Conservation (phyloP, 495 filamentous ascomycete species). For the Zalerion maritima region DNA sequence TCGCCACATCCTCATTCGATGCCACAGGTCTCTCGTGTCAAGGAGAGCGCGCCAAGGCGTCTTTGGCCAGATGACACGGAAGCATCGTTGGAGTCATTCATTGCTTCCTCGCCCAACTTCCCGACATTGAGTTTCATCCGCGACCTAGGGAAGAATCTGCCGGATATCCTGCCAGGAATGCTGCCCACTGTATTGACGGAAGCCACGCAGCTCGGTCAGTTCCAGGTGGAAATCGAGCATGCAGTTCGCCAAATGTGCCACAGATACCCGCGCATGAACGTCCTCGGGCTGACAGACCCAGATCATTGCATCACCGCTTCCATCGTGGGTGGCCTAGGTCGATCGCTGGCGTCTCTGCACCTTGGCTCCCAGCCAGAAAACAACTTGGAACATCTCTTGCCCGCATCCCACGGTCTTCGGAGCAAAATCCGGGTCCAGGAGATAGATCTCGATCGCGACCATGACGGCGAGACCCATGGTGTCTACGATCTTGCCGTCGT, state of each 20-base stretch:
- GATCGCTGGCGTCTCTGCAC: slow-evolving; percentile 18
- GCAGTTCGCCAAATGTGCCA: slow-evolving; percentile 26
- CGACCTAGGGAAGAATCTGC: slow-evolving; percentile 11
- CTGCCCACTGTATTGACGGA: slow-evolving; percentile 15
- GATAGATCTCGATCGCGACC: slow-evolving; percentile 12
- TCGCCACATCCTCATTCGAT: too few relatives aligned
- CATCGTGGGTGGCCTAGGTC: slow-evolving; percentile 17
- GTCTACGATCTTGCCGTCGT: slow-evolving; percentile 25
- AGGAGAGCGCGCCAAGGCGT: too few relatives aligned
- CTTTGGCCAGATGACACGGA: slow-evolving; percentile 21
- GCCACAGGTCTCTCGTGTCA: too few relatives aligned
- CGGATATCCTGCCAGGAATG: slow-evolving; percentile 12
- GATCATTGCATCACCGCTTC: slow-evolving; percentile 15
- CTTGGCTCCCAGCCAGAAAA: slow-evolving; percentile 10
- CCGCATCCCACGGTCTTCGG: slow-evolving; percentile 1
- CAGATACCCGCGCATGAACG: slow-evolving; percentile 26
- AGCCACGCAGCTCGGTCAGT: slow-evolving; percentile 13
- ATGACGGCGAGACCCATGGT: slow-evolving; percentile 6
- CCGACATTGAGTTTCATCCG: slow-evolving; percentile 15
- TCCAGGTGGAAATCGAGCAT: slow-evolving; percentile 20
- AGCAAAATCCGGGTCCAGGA: slow-evolving; percentile 11
- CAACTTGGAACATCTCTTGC: slow-evolving; percentile 6
- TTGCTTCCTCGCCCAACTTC: slow-evolving; percentile 17
- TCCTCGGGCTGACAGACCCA: slow-evolving; percentile 20
- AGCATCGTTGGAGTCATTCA: slow-evolving; percentile 15